phyloP scores from a whole-genome alignment of 139 green algal genomes.

The Nannochloris sp. region DNA sequence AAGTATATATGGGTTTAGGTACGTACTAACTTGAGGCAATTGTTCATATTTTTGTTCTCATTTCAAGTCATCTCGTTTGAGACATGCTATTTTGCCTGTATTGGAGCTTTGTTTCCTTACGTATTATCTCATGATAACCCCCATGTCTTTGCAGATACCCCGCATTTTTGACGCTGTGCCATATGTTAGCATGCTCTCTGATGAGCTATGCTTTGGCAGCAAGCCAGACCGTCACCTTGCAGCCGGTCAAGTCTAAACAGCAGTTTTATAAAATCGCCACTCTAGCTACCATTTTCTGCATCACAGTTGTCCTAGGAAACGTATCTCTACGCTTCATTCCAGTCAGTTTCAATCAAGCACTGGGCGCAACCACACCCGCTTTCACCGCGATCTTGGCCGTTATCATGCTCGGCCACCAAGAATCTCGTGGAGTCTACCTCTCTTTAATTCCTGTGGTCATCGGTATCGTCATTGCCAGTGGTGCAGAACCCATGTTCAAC shows the following conservation, averaged over 20 bases:
- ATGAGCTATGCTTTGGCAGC: slow-evolving; percentile 46
- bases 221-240: slow-evolving; percentile 40
- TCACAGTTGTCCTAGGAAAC: slow-evolving; percentile 88
- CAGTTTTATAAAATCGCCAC: slow-evolving; percentile 73
- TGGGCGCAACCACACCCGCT: slow-evolving; percentile 89
- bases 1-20: slow-evolving; percentile 61
- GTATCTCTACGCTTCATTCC: slow-evolving; percentile 76
- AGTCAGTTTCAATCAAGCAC: slow-evolving; percentile 91
- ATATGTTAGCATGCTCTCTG: slow-evolving; percentile 81
- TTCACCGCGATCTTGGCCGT: slow-evolving; percentile 84
- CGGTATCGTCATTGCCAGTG: slow-evolving; percentile 82
- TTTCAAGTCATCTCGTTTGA: not conserved
- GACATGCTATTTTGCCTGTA: not conserved
- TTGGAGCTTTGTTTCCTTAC: not conserved
- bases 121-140: not conserved
- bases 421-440: slow-evolving; percentile 66
- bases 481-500: slow-evolving; percentile 83
- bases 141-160: slow-evolving; percentile 35
- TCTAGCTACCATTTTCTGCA: slow-evolving; percentile 78
- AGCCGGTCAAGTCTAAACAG: slow-evolving; percentile 49
- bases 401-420: slow-evolving; percentile 44
- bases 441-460: slow-evolving; percentile 81
- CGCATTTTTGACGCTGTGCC: slow-evolving; percentile 87
- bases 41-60: not conserved
- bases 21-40: not conserved